Evolutionary conservation across 1,284 basidiomycete genomes (phyloP), one percentile per base, ranked within the genome.

Genomic region (Ganoderma lingzhi): DNA sequence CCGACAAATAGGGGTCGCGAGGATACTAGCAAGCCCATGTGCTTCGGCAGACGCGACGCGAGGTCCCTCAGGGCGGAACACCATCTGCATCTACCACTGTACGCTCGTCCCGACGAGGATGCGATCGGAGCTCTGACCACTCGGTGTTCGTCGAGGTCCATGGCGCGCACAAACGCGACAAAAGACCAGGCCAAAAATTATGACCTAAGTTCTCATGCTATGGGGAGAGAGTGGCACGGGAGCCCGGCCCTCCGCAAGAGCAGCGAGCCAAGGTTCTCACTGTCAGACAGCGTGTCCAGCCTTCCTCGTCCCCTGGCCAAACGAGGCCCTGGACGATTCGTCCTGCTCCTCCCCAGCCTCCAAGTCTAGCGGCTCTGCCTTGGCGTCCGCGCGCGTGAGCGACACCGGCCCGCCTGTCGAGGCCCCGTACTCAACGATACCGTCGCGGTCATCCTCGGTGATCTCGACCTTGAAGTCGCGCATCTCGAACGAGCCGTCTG

Each of bases 401-500:
- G 44, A 15, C 53, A 56, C 15, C 19, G 15, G 28, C 3, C 19
- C 32, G 53, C 28, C 14, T 9, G 6, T 17, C 28, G 23, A n/a
- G 28, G 45, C 35, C 35, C 35, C 8, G 35, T 35, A 35, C 35
- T 35, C 35, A 35, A 35, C 35, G 35, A 5, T 8, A 8, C 8
- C 35, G 35, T 35, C 35, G 35, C 35, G 35, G 45, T 63, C 48
- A 30, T 63, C 62, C 44, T 63, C 62, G 39, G 61, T 63, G 62
- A 67, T 67, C 62, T 67, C 66, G 55, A 67, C 66, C 42, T 63
- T 63, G 61, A 67, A 62, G 44, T 67, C 66, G n/a, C 62, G 42
- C 62, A 67, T 68, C 64, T 65, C 71, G 66, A 69, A 72, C 62
- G 62, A 15, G 15, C 55, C 63, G 48, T 62, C 67, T n/a, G 63